Percentiles rank a stretch among this genome's conserved stretches.
Evolutionary conservation across 2,329 filamentous ascomycete species (phyloP).

Genomic region (Alternaria rosae): DNA sequence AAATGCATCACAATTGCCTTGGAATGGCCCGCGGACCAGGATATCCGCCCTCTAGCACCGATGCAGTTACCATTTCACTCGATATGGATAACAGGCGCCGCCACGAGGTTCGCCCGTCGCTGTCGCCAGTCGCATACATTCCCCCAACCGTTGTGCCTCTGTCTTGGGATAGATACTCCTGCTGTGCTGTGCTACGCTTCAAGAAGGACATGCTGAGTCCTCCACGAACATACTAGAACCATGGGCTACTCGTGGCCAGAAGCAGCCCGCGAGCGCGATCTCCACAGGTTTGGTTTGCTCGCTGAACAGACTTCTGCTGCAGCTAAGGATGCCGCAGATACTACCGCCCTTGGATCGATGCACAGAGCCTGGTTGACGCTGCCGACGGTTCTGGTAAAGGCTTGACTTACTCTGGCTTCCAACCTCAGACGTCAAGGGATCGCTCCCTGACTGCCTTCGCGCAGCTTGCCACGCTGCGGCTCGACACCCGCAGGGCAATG

Average conservation of each 20-base stretch:
- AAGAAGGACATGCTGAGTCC: conserved; percentile 20
- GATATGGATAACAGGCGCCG: neutral
- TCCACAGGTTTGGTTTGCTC: conserved; percentile 30
- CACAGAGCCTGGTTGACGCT: conserved; percentile 40
- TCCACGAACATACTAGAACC: conserved; percentile 6
- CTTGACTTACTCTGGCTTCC: conserved; percentile 35
- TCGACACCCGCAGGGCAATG: conserved; percentile 45
- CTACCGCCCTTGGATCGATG: conserved; percentile 48
- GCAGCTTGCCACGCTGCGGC: conserved; percentile 45
- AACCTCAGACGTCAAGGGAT: conserved; percentile 33
- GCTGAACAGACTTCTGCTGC: neutral
- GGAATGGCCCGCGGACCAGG: conserved; percentile 10
- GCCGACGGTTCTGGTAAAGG: conserved; percentile 33
- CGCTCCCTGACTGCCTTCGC: conserved; percentile 46
- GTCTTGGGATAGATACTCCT: conserved; percentile 1
- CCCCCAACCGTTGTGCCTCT: conserved; percentile 9
- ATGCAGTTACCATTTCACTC: conserved; percentile 10
- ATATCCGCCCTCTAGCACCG: conserved; percentile 8
- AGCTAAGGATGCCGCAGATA: conserved; percentile 31
- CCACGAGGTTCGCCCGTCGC: too few relatives aligned
- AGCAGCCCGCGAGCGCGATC: conserved; percentile 38
- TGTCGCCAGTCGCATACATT: neutral
- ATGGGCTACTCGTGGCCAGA: conserved; percentile 31
- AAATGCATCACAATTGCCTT: neutral
- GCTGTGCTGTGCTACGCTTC: neutral